Base-by-base conservation (phyloP, 345 rosid species). In the Eucalyptus dawsonii region DNA sequence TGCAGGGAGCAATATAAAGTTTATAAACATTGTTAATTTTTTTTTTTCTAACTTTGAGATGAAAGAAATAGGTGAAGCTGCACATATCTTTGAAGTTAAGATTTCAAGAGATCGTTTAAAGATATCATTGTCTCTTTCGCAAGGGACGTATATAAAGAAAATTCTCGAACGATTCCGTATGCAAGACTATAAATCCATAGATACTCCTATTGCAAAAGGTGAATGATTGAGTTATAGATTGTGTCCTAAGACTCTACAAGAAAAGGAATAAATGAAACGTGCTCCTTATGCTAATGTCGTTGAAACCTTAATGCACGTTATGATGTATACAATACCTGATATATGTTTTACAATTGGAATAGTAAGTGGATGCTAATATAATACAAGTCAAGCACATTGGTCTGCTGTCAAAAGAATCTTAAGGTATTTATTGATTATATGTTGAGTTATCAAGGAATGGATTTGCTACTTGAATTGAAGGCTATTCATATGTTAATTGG, bases 351-450 rank as follows among this genome's bases (percentile, higher is more conserved):
- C 24, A 53, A 2, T 53, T 53, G 56, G 10, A 53, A 53, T 53
- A 0, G 2, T 53, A 53, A 53, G 2, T 53, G 0, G 24, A 53
- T 53, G 19, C 24, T 2, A 53, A 53, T 53, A 1, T 19, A 53
- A 53, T 53, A 2, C 10, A 53, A 53, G 56, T 53, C 9, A 53
- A 53, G 56, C 24, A 53, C 24, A 53, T 53, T 53, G 1, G 9
- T 0, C 1, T 7, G 0, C 0, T 1, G 10, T 53, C 1, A 53
- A 53, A 19, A 53, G 24, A 53, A 53, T 53, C 24, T 1, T 51
- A 51, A 51, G 9, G 9, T 17, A 51, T 51, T 4, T 51, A 7
- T 7, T 50, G 19, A 50, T 50, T 50, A 16, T 50, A 50, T 50
- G 2, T 3, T 17, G 4, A 51, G 54, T 1, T 51, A 51, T 51